A percentile compares a stretch with the other conserved stretches of the same genome.
These are phyloP conservation scores for Lecanicillium sp. DNA, from an alignment of 2,329 filamentous ascomycete genomes.

Conservation along the genomic window DNA sequence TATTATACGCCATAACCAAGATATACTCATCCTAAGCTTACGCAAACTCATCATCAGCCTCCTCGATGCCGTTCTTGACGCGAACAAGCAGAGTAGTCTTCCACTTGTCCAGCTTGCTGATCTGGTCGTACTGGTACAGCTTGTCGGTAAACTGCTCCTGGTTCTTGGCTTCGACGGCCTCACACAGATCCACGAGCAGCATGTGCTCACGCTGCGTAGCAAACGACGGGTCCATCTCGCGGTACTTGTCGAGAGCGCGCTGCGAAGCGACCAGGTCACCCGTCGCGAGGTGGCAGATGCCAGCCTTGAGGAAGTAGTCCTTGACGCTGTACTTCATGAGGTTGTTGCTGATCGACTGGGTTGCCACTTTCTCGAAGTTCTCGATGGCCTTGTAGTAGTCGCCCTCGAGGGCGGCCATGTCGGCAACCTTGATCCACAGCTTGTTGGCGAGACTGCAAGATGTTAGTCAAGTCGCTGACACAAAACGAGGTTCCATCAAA, in stretches of 20 bases:
- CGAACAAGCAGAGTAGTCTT: slow-evolving; percentile 81
- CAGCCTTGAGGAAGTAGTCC: slow-evolving; percentile 91
- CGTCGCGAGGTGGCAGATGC: slow-evolving; percentile 75
- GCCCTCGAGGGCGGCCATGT: slow-evolving; percentile 71
- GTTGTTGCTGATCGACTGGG: slow-evolving; percentile 76
- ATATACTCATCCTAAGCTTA: slow-evolving; percentile 18
- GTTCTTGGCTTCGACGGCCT: slow-evolving; percentile 70
- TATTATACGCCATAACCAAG: slow-evolving; percentile 11
- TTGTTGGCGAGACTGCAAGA: slow-evolving; percentile 77
- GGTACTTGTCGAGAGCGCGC: slow-evolving; percentile 75
- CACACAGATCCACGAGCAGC: slow-evolving; percentile 69
- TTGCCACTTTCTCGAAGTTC: slow-evolving; percentile 77
- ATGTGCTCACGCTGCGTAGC: slow-evolving; percentile 72
- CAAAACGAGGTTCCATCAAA: neutral
- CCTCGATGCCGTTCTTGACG: slow-evolving; percentile 78
- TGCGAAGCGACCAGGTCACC: slow-evolving; percentile 72
- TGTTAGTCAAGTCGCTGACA: neutral
- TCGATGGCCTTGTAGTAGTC: slow-evolving; percentile 82
- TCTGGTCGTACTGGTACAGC: slow-evolving; percentile 81
- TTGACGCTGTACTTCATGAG: slow-evolving; percentile 92
- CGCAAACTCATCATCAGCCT: slow-evolving; percentile 38
- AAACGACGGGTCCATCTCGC: slow-evolving; percentile 74
- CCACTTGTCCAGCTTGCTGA: slow-evolving; percentile 95
- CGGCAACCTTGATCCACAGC: slow-evolving; percentile 85
- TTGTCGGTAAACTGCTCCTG: slow-evolving; percentile 81